Conservation (phyloP, 352 stramenopile species). For the Phytophthora citricola region DNA sequence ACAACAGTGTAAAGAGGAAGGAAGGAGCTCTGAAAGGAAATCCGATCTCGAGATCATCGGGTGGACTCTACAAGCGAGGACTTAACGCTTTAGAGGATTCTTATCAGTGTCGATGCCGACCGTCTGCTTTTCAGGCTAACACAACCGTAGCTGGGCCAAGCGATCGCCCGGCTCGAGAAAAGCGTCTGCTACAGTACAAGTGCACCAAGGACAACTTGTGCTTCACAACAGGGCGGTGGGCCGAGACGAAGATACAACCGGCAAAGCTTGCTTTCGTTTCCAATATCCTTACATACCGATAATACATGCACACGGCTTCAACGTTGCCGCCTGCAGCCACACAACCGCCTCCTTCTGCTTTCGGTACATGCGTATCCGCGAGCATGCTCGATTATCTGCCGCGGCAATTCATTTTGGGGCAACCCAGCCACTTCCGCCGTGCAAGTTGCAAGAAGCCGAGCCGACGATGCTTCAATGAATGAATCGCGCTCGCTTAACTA, state of each 20-base stretch:
- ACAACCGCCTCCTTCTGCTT: conserved; percentile 25
- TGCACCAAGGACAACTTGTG: background rate
- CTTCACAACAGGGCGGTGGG: background rate
- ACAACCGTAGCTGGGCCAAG: conserved; percentile 6
- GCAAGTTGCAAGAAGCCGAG: background rate
- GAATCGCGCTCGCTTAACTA: background rate
- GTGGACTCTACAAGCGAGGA: background rate
- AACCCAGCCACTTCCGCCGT: conserved; percentile 15
- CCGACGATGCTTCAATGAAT: conserved; percentile 12
- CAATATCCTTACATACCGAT: background rate
- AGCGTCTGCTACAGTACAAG: conserved; percentile 20
- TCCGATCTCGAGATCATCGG: conserved; percentile 15
- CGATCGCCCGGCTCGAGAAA: conserved; percentile 17
- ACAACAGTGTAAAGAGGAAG: background rate
- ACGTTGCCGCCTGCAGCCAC: conserved; percentile 8
- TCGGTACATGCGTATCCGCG: conserved; percentile 17
- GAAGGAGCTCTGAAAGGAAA: conserved; percentile 1
- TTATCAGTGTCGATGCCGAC: conserved; percentile 23
- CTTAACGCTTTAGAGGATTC: conserved; percentile 9
- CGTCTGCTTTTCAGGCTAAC: conserved; percentile 24
- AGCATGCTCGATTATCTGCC: background rate
- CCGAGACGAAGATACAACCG: conserved; percentile 8
- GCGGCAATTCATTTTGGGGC: too few relatives aligned
- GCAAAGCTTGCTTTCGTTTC: conserved; percentile 25
- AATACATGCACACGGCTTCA: conserved; percentile 4